phyloP scores from a whole-genome alignment of 2,329 filamentous ascomycete species.

The Diplodia corticola region DNA sequence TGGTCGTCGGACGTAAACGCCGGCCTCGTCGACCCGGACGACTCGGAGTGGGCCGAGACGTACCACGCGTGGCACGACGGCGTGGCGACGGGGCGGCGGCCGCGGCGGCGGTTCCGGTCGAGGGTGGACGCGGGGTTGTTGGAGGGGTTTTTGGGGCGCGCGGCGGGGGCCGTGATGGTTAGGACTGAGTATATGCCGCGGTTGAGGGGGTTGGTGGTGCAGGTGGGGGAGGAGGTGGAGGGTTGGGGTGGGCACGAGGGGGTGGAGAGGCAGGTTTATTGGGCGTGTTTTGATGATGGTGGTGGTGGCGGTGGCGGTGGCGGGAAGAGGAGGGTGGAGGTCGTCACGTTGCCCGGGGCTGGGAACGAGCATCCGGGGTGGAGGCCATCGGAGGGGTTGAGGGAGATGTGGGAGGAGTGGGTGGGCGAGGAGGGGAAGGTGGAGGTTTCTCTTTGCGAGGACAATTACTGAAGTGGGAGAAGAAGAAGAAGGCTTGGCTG shows the following conservation, averaged over 20 bases:
- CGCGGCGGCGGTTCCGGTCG: background rate
- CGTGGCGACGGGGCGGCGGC: background rate
- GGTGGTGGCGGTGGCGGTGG: background rate
- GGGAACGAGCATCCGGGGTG: background rate
- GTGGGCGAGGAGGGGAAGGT: background rate
- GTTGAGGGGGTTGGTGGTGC: background rate
- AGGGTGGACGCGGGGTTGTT: background rate
- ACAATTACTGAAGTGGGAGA: background rate
- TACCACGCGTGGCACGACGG: background rate
- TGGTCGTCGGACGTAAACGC: background rate
- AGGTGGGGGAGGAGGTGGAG: background rate
- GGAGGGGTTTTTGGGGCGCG: background rate
- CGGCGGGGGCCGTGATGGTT: background rate
- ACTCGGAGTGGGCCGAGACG: constrained; percentile 1
- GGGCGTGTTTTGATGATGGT: background rate
- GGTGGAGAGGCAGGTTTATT: background rate
- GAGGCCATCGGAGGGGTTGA: background rate
- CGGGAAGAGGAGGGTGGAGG: background rate
- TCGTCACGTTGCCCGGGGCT: background rate
- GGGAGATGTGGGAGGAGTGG: background rate
- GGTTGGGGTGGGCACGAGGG: background rate
- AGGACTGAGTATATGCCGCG: background rate
- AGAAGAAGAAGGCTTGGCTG: too few species aligned
- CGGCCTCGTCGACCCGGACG: background rate
- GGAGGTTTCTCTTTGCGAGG: background rate